Base-by-base conservation (phyloP, 208 protist species). In the Wallacemonas sp. region DNA sequence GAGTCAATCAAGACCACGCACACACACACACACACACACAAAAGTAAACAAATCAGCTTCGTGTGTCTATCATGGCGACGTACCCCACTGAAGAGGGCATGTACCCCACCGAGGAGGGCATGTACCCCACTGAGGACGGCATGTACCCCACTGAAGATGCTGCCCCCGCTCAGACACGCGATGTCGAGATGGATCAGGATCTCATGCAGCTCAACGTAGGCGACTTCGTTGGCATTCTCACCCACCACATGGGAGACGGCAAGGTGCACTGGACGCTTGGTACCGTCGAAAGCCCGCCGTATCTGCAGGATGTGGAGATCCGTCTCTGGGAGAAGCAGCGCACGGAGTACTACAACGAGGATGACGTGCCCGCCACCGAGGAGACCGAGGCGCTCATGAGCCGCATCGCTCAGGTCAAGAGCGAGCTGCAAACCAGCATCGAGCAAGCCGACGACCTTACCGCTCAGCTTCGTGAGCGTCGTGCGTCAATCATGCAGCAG, bases 191-290 rank as follows among this genome's bases (percentile, higher is more conserved):
- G n/a, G 66, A 82, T 26, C 47, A 73, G 62, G 71, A 71, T 54
- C 46, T 81, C 41, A 45, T 76, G 39, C 67, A 80, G 51, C 67
- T 90, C n/a, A 75, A 79, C 66, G 76, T 89, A 41, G 89, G 86
- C 17, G 82, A 95, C 69, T 79, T 93, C 46, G 80, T 95, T 28
- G 86, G 75, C 36, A 62, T 95, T 15, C 66, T 84, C 54, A 87
- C 77, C n/a, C 72, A 82, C 34, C 42, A 81, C 61, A 71, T 68
- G 59, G 79, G 70, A n/a, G 75, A 80, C 33, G 65, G 71, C 66
- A 80, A 82, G 49, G 53, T 86, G 33, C 81, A 85, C 63, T 95
- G 89, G 86, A 95, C 82, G 1, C 82, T 95, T 19, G 86, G 89
- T 41, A 76, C 61, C 21, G 86, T 95, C 6, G 77, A 89, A 73